Conservation (phyloP, 345 rosid genomes). For the Rhodamnia argentea region DNA sequence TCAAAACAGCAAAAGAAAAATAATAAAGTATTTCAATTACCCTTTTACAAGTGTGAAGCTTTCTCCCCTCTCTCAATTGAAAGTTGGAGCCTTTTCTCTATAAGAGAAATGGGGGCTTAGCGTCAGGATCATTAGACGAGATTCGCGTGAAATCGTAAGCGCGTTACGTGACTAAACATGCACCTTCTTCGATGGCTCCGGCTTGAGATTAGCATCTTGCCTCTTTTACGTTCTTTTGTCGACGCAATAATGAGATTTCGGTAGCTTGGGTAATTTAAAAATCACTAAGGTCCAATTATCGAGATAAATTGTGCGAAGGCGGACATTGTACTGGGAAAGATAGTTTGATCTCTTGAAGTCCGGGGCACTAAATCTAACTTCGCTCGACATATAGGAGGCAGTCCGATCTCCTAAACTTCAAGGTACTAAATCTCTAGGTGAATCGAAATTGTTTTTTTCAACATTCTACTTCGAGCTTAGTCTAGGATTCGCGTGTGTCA, state of each 20-base stretch:
- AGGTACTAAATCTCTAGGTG: not conserved
- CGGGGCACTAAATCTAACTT: not conserved
- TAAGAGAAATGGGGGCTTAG: no score
- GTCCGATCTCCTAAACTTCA: not conserved
- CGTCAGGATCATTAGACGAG: no score
- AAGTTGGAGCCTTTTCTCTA: no score
- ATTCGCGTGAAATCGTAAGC: not conserved
- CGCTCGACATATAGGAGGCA: rapidly evolving
- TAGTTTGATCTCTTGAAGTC: rapidly evolving
- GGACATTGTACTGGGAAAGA: rapidly evolving
- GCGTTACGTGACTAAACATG: rapidly evolving
- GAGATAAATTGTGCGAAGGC: not conserved
- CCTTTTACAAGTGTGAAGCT: not conserved
- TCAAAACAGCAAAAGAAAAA: not conserved
- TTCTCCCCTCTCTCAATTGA: not conserved
- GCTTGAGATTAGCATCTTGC: not conserved
- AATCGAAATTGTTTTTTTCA: not conserved
- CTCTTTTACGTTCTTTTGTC: not conserved
- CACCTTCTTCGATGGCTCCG: rapidly evolving
- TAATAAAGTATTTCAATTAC: not conserved
- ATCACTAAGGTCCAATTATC: rapidly evolving
- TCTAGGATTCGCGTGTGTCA: not conserved
- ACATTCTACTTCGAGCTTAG: not conserved
- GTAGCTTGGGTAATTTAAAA: rapidly evolving
- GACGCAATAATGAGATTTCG: rapidly evolving